Evolutionary conservation across 2,329 filamentous ascomycete species (phyloP).

Genomic region (Pseudomassariella vexata): DNA sequence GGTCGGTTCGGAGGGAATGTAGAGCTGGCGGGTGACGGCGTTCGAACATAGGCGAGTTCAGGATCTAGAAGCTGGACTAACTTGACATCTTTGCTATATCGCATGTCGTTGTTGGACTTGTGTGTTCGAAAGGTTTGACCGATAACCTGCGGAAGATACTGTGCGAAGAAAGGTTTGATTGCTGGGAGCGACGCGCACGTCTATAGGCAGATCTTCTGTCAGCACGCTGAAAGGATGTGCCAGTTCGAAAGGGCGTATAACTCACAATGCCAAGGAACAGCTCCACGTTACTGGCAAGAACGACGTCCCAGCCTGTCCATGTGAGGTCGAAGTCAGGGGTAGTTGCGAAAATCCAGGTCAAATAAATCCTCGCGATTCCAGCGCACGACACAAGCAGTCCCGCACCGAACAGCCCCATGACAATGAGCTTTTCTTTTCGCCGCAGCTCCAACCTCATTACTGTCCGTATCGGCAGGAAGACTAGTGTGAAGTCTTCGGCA

Average conservation of each 20-base stretch:
- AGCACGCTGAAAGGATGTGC: not conserved
- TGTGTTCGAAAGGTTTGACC: slow-evolving; percentile 6
- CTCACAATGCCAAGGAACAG: slow-evolving; percentile 37
- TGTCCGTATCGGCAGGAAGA: slow-evolving; percentile 43
- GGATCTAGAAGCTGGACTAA: too few relatives aligned
- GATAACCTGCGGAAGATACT: slow-evolving; percentile 25
- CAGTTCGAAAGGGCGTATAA: too few relatives aligned
- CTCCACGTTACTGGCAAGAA: slow-evolving; percentile 31
- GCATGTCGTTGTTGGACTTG: too few relatives aligned
- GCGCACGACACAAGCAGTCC: slow-evolving; percentile 40
- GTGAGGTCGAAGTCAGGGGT: slow-evolving; percentile 24
- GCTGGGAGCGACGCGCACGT: slow-evolving; percentile 39
- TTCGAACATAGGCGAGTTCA: too few relatives aligned
- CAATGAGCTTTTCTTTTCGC: slow-evolving; percentile 35
- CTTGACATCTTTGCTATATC: too few relatives aligned
- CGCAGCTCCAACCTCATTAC: slow-evolving; percentile 40
- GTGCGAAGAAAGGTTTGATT: slow-evolving; percentile 37
- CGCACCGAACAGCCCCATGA: slow-evolving; percentile 42
- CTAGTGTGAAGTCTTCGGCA: slow-evolving; percentile 50
- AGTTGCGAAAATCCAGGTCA: slow-evolving; percentile 23
- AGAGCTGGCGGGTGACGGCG: too few relatives aligned
- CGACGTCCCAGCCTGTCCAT: slow-evolving; percentile 29
- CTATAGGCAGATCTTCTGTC: slow-evolving; percentile 15
- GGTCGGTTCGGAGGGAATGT: too few relatives aligned
- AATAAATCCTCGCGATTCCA: slow-evolving; percentile 31